Percentiles rank a stretch among this genome's conserved stretches.
Conservation (phyloP, 2,329 filamentous ascomycete species). For the Sporothrix euskadiensis region DNA sequence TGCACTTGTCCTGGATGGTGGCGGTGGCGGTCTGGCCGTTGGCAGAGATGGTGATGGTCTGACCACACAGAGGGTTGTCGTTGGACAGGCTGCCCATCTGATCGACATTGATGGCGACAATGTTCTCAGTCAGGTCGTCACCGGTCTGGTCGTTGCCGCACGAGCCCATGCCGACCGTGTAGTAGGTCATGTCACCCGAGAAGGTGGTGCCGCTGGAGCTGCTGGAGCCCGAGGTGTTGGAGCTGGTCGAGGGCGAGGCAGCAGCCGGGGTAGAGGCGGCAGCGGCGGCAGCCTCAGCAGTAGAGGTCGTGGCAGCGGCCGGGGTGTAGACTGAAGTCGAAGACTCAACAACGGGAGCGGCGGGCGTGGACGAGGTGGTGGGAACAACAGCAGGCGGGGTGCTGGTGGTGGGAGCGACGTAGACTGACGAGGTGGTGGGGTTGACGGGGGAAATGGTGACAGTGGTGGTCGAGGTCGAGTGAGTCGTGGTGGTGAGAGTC, state of each 20-base stretch:
- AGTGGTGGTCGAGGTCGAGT: conserved; percentile 10
- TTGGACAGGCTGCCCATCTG: conserved; percentile 67
- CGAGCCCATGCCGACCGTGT: conserved; percentile 65
- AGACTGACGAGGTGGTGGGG: conserved; percentile 2
- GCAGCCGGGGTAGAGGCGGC: conserved; percentile 30
- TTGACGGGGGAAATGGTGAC: neutral
- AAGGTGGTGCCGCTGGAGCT: conserved; percentile 40
- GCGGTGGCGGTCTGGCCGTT: conserved; percentile 58
- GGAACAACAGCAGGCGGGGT: conserved; percentile 23
- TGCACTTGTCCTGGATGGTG: conserved; percentile 72
- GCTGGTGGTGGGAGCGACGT: conserved; percentile 17
- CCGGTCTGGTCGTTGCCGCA: conserved; percentile 67
- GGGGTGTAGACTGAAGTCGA: conserved; percentile 14
- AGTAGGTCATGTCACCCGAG: conserved; percentile 73
- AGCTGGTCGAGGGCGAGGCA: conserved; percentile 32
- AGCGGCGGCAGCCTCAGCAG: conserved; percentile 27
- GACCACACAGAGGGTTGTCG: conserved; percentile 69
- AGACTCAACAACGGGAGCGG: conserved; percentile 20
- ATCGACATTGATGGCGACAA: conserved; percentile 67
- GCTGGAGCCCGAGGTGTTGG: conserved; percentile 30
- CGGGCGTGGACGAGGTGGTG: conserved; percentile 29
- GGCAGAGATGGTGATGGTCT: conserved; percentile 63
- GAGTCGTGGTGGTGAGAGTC: neutral
- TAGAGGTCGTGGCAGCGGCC: conserved; percentile 23
- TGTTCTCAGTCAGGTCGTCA: conserved; percentile 54